Percentiles rank a stretch among this genome's conserved stretches.
Evolutionary conservation across 1,284 basidiomycete genomes (phyloP).

Genomic region (Termitomyces sp.): DNA sequence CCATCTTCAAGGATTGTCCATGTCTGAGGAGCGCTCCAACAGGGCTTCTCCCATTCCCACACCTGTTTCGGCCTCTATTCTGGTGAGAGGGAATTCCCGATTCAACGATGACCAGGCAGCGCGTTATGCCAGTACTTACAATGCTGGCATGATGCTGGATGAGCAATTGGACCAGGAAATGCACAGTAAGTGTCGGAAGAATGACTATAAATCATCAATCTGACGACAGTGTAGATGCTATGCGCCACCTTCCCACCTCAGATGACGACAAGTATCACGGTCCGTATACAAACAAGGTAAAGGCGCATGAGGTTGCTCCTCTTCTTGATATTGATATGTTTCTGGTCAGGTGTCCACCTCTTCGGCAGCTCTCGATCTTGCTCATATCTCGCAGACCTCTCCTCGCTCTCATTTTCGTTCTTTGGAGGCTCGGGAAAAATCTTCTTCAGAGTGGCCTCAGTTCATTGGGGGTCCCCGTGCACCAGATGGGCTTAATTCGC

Average conservation of each 20-base stretch:
- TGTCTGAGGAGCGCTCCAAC: slow-evolving; percentile 54
- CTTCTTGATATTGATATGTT: slow-evolving; percentile 3
- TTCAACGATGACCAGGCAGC: slow-evolving; percentile 50
- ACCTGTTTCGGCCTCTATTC: slow-evolving; percentile 44
- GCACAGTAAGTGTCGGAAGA: slow-evolving; percentile 58
- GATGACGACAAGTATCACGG: slow-evolving; percentile 83
- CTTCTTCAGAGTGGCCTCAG: slow-evolving; percentile 92
- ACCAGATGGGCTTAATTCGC: slow-evolving; percentile 48
- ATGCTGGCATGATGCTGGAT: slow-evolving; percentile 83
- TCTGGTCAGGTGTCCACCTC: slow-evolving; percentile 70
- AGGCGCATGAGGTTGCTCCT: slow-evolving; percentile 14
- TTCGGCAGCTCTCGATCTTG: slow-evolving; percentile 89
- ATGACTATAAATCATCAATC: background rate
- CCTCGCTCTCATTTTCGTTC: slow-evolving; percentile 60
- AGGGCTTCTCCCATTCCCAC: slow-evolving; percentile 48
- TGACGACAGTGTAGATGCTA: slow-evolving; percentile 54
- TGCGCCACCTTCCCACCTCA: slow-evolving; percentile 86
- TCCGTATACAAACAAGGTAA: slow-evolving; percentile 63
- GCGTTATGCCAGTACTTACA: slow-evolving; percentile 57
- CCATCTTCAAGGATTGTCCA: slow-evolving; percentile 63
- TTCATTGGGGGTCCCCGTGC: slow-evolving; percentile 63
- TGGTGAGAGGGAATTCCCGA: slow-evolving; percentile 42
- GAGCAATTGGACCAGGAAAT: slow-evolving; percentile 88
- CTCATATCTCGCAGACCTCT: slow-evolving; percentile 81
- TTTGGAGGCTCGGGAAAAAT: slow-evolving; percentile 61